These are phyloP conservation scores for Theileria annulata DNA, from an alignment of 169 alveolate species.

Conservation along the genomic window DNA sequence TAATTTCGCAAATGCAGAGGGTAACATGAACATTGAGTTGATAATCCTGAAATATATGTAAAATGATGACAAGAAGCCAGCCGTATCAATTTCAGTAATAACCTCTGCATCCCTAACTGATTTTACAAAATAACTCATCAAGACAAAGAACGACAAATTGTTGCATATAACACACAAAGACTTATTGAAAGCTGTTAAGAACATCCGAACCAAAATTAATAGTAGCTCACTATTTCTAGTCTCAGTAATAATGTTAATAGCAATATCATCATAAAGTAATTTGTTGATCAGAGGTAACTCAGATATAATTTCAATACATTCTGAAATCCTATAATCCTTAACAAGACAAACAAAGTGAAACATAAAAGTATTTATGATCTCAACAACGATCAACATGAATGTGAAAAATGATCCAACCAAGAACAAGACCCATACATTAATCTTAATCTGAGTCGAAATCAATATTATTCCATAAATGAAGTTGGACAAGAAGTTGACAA, in stretches of 20 bases:
- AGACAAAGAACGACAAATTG: not conserved
- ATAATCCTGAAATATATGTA: constrained; percentile 25
- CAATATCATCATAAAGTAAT: constrained; percentile 47
- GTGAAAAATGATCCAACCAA: not conserved
- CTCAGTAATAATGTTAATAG: constrained; percentile 20
- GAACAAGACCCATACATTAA: not conserved
- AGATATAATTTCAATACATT: constrained; percentile 14
- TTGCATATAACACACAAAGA: not conserved
- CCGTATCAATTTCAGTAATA: constrained; percentile 9
- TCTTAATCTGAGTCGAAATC: not conserved
- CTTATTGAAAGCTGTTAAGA: constrained; percentile 16
- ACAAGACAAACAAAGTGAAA: constrained; percentile 13
- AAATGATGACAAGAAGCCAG: constrained; percentile 35
- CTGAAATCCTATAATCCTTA: not conserved
- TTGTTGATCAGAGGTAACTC: constrained; percentile 11
- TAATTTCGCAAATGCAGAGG: constrained; percentile 8
- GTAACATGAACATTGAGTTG: constrained; percentile 28
- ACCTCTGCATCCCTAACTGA: constrained; percentile 15
- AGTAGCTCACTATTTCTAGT: constrained; percentile 38
- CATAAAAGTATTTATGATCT: constrained; percentile 20
- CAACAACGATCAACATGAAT: constrained; percentile 10
- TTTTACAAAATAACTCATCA: constrained; percentile 15
- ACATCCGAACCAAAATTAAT: constrained; percentile 15
- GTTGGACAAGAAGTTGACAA: constrained; percentile 12
- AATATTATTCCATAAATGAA: not conserved